A percentile compares a stretch with the other conserved stretches of the same genome.
phyloP scores from a whole-genome alignment of 176 grass and related monocot genomes.

The Musa itinerans region DNA sequence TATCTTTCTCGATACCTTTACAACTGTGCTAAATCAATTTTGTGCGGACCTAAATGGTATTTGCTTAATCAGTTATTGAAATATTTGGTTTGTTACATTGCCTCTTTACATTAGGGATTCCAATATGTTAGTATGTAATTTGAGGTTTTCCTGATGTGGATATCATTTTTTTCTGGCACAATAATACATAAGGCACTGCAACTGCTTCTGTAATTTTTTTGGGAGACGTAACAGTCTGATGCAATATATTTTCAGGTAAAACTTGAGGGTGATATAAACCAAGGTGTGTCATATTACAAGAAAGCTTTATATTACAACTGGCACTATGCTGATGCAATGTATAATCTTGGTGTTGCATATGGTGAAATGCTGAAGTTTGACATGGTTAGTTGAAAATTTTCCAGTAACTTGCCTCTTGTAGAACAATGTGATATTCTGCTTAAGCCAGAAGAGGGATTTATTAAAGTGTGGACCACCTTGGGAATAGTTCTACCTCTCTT shows the following conservation, averaged over 20 bases:
- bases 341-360: conserved; percentile 98
- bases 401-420: not conserved
- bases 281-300: conserved; percentile 97
- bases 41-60: not conserved
- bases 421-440: not conserved
- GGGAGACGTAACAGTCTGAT: conserved; percentile 17
- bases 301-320: conserved; percentile 96
- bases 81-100: not conserved
- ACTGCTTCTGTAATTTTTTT: conserved; percentile 4
- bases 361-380: conserved; percentile 99
- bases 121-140: not conserved
- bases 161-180: not conserved
- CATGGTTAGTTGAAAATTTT: conserved; percentile 54
- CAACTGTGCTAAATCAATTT: conserved; percentile 9
- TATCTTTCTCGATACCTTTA: not conserved
- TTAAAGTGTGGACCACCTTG: not conserved
- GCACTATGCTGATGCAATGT: conserved; percentile 99
- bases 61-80: not conserved
- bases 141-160: not conserved
- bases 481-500: not conserved
- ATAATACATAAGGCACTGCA: not conserved
- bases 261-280: conserved; percentile 87
- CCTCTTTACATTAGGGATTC: not conserved
- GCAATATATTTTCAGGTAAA: conserved; percentile 55
- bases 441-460: not conserved